Evolutionary conservation across 73 alveolate genomes (phyloP).

Genomic region (Paramecium bursaria): DNA sequence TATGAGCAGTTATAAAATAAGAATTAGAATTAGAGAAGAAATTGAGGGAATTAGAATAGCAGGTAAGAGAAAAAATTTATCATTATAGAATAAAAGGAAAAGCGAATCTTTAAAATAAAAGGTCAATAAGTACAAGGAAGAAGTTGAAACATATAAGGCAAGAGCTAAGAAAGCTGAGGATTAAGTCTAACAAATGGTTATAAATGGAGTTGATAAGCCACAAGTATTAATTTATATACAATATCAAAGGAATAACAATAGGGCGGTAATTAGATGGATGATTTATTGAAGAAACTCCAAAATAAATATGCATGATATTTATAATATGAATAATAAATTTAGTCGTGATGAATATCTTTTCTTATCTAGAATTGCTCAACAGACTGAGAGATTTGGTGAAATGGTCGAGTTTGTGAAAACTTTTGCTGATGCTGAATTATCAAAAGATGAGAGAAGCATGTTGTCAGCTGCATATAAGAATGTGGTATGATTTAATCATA

Average conservation of each 20-base stretch:
- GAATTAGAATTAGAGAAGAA: conserved; percentile 42
- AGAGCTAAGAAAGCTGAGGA: conserved; percentile 58
- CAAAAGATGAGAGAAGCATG: conserved; percentile 89
- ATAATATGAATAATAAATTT: too few relatives aligned
- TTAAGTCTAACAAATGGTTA: conserved; percentile 31
- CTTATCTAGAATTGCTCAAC: conserved; percentile 81
- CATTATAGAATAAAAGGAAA: not conserved
- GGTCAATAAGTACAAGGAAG: conserved; percentile 54
- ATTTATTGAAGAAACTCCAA: conserved; percentile 11
- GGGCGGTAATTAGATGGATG: conserved; percentile 4
- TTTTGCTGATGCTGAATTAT: conserved; percentile 75
- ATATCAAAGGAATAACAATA: not conserved
- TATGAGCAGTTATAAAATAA: too few relatives aligned
- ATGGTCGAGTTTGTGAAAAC: conserved; percentile 84
- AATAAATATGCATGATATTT: conserved; percentile 38
- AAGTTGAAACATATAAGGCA: conserved; percentile 15
- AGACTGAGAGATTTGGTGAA: conserved; percentile 87
- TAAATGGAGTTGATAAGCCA: not conserved
- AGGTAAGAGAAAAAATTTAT: not conserved
- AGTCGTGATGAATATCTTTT: conserved; percentile 78
- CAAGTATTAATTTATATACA: not conserved
- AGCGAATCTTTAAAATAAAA: conserved; percentile 29
- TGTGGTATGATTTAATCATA: conserved; percentile 41
- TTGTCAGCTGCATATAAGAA: conserved; percentile 90
- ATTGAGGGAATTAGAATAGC: conserved; percentile 51